Percentiles rank a stretch among this genome's conserved stretches.
These are phyloP conservation scores for Cutaneotrichosporon sp. DNA, from an alignment of 1,284 basidiomycete species.

Conservation along the genomic window DNA sequence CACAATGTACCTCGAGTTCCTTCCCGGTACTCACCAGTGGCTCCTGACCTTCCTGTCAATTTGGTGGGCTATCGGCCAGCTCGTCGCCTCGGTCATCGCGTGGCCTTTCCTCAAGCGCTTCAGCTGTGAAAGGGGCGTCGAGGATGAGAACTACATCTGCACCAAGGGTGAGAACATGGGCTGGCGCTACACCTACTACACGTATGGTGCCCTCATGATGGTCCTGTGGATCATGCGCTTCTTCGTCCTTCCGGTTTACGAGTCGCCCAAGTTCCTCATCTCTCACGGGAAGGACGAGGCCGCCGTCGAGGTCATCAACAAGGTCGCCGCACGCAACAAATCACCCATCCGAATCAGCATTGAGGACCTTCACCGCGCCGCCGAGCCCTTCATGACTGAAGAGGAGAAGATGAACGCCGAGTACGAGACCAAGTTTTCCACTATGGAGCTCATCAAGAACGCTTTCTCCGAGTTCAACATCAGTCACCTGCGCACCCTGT, in stretches of 20 bases:
- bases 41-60: constrained; percentile 61
- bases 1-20: constrained; percentile 57
- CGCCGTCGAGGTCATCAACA: constrained; percentile 52
- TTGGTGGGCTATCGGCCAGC: constrained; percentile 60
- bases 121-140: background rate
- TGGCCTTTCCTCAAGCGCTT: constrained; percentile 26
- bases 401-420: constrained; percentile 22
- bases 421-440: constrained; percentile 26
- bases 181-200: constrained; percentile 60
- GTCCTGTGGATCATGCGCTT: constrained; percentile 41
- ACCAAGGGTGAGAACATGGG: constrained; percentile 55
- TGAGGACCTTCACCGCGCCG: constrained; percentile 50
- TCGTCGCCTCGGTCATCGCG: constrained; percentile 53
- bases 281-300: constrained; percentile 58
- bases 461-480: constrained; percentile 52
- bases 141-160: constrained; percentile 39
- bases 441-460: constrained; percentile 44
- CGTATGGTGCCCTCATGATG: constrained; percentile 53
- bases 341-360: constrained; percentile 51
- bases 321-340: constrained; percentile 56
- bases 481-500: constrained; percentile 55
- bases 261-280: constrained; percentile 60
- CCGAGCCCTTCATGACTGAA: constrained; percentile 29
- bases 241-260: constrained; percentile 52
- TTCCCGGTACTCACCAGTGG: constrained; percentile 58